These are phyloP conservation scores for Ustilago cynodontis DNA, from an alignment of 1,284 basidiomycete genomes.

Conservation along the genomic window DNA sequence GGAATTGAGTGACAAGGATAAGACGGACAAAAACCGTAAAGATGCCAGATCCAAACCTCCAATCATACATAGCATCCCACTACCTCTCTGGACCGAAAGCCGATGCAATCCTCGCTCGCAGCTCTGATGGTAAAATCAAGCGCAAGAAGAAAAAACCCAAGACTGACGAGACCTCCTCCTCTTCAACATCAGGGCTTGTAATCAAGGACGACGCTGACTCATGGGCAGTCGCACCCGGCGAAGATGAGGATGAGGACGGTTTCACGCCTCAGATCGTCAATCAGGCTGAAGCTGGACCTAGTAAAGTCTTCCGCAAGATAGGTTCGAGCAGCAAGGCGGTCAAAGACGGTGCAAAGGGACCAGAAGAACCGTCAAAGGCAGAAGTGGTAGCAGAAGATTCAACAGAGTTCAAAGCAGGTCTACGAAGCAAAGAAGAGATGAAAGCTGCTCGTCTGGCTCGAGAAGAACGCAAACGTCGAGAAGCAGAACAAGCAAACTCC, in stretches of 20 bases:
- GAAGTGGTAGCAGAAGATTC: not conserved
- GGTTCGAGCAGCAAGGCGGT: not conserved
- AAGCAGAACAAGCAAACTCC: slow-evolving; percentile 8
- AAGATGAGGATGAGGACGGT: slow-evolving; percentile 53
- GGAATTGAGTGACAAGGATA: too few relatives aligned
- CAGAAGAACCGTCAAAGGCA: not conserved
- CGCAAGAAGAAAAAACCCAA: slow-evolving; percentile 78
- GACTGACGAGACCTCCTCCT: slow-evolving; percentile 7
- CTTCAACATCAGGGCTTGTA: slow-evolving; percentile 41
- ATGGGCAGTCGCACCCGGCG: slow-evolving; percentile 32
- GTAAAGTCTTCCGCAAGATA: slow-evolving; percentile 38
- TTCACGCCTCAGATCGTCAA: slow-evolving; percentile 42
- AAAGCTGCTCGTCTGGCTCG: slow-evolving; percentile 44
- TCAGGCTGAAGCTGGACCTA: not conserved
- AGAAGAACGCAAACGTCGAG: slow-evolving; percentile 18
- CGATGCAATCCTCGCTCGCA: slow-evolving; percentile 87
- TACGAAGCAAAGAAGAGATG: slow-evolving; percentile 57
- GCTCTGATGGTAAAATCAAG: slow-evolving; percentile 75
- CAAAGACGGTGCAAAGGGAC: not conserved
- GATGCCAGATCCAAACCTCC: slow-evolving; percentile 70
- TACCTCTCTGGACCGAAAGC: slow-evolving; percentile 98
- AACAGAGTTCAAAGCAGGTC: slow-evolving; percentile 41
- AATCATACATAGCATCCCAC: slow-evolving; percentile 73
- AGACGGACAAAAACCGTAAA: too few relatives aligned
- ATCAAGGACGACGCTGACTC: slow-evolving; percentile 58